These are phyloP conservation scores for Grosmannia penicillata DNA, from an alignment of 2,329 filamentous ascomycete species.

Conservation along the genomic window DNA sequence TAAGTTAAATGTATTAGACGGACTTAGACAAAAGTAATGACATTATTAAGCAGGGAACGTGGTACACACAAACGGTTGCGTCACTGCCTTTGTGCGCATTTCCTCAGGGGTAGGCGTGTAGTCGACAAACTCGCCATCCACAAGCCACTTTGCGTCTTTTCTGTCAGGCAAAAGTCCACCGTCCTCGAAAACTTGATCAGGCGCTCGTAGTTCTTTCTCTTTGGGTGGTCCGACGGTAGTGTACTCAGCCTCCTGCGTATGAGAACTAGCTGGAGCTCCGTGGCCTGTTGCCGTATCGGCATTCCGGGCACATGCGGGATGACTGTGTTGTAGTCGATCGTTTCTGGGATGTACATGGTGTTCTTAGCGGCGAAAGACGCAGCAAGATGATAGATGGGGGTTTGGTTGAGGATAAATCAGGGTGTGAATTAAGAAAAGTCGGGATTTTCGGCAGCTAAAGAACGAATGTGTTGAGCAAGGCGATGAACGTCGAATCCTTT, in stretches of 20 bases:
- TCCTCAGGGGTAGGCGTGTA: not conserved
- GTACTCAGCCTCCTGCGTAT: not conserved
- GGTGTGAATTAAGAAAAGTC: too few species aligned
- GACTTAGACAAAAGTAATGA: not conserved
- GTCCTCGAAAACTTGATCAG: not conserved
- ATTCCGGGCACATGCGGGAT: not conserved
- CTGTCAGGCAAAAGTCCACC: not conserved
- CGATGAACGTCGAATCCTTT: too few species aligned
- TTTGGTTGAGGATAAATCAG: too few species aligned
- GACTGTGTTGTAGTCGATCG: not conserved
- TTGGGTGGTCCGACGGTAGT: not conserved
- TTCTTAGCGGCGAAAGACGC: not conserved
- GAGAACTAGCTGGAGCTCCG: not conserved
- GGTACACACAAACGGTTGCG: not conserved
- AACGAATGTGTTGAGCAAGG: too few species aligned
- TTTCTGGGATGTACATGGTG: not conserved
- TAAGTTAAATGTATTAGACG: not conserved
- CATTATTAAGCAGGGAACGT: not conserved
- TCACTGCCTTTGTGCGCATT: not conserved
- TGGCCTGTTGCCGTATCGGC: not conserved
- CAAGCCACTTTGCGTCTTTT: not conserved
- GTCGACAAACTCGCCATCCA: constrained; percentile 1
- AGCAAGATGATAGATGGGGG: not conserved
- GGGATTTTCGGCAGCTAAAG: too few species aligned
- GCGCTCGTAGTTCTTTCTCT: not conserved